These are phyloP conservation scores for Penstemon eatonii DNA, from an alignment of 257 asterid genomes.

Conservation along the genomic window DNA sequence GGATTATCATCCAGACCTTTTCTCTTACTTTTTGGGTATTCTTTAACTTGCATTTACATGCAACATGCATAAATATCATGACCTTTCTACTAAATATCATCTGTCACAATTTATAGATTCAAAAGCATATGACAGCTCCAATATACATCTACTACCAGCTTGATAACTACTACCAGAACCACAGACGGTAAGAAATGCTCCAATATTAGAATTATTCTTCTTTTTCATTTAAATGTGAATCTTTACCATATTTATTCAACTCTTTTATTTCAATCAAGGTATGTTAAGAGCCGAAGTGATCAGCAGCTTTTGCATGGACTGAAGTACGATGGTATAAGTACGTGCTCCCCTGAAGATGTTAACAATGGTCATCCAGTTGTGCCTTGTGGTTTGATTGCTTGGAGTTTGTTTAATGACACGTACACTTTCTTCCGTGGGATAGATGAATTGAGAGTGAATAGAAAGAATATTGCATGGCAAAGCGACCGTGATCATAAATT, in stretches of 20 bases:
- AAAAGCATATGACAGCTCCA: slow-evolving; percentile 70
- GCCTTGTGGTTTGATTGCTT: slow-evolving; percentile 81
- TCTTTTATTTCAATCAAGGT: slow-evolving; percentile 43
- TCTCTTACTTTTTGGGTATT: not conserved
- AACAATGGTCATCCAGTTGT: slow-evolving; percentile 61
- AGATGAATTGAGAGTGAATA: slow-evolving; percentile 51
- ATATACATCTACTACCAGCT: slow-evolving; percentile 75
- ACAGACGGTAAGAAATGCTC: slow-evolving; percentile 53
- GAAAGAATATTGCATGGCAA: slow-evolving; percentile 72
- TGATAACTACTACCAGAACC: slow-evolving; percentile 82
- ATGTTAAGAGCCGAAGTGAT: slow-evolving; percentile 76
- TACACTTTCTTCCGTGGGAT: slow-evolving; percentile 58
- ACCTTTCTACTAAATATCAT: not conserved
- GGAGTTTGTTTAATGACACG: slow-evolving; percentile 82
- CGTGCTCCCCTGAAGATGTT: slow-evolving; percentile 65
- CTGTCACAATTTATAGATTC: slow-evolving; percentile 38
- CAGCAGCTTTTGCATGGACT: slow-evolving; percentile 62
- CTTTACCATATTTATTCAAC: slow-evolving; percentile 17
- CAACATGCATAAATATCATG: not conserved
- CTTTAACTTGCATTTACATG: slow-evolving; percentile 6
- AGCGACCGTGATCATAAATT: slow-evolving; percentile 83
- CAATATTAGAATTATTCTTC: slow-evolving; percentile 3
- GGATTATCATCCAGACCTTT: slow-evolving; percentile 6
- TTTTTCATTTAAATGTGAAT: not conserved
- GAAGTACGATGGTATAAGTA: slow-evolving; percentile 41